These are phyloP conservation scores for Elymus sibiricus DNA, from an alignment of 176 grass and related monocot genomes.

Conservation along the genomic window DNA sequence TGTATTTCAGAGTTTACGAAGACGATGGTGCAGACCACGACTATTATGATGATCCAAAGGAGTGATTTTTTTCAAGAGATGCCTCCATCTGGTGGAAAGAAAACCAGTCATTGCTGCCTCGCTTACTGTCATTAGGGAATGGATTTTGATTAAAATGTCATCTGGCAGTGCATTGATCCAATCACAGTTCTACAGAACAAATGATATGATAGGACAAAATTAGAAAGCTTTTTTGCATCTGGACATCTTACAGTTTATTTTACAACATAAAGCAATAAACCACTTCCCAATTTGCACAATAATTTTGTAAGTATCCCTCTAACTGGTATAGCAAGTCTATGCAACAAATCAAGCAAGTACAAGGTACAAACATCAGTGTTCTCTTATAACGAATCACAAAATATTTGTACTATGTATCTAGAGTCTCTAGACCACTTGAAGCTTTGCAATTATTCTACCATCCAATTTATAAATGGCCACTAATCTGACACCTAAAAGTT, in stretches of 20 bases:
- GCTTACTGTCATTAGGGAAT: not conserved
- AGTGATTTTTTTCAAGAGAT: not conserved
- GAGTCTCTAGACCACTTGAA: not conserved
- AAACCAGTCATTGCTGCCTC: conserved; percentile 9
- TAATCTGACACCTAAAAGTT: not conserved
- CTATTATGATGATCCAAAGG: too few species aligned
- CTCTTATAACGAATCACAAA: not conserved
- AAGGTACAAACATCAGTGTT: not conserved
- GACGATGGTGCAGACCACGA: too few species aligned
- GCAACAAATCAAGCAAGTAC: not conserved
- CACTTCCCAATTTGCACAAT: not conserved
- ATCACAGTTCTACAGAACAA: not conserved
- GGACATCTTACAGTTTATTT: not conserved
- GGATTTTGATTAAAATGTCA: conserved; percentile 24
- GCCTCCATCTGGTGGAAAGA: conserved; percentile 26
- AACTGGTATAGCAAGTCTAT: not conserved
- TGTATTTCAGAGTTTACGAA: too few species aligned
- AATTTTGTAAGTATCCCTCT: not conserved
- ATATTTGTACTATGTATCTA: not conserved
- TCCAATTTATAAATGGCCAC: not conserved
- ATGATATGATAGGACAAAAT: not conserved
- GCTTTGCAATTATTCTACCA: not conserved
- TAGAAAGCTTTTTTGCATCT: not conserved
- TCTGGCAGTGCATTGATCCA: conserved; percentile 6
- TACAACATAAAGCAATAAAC: not conserved